Evolutionary conservation across 116 monocot species (phyloP), one percentile per base, ranked within the genome.

Genomic region (Iris pallida): DNA sequence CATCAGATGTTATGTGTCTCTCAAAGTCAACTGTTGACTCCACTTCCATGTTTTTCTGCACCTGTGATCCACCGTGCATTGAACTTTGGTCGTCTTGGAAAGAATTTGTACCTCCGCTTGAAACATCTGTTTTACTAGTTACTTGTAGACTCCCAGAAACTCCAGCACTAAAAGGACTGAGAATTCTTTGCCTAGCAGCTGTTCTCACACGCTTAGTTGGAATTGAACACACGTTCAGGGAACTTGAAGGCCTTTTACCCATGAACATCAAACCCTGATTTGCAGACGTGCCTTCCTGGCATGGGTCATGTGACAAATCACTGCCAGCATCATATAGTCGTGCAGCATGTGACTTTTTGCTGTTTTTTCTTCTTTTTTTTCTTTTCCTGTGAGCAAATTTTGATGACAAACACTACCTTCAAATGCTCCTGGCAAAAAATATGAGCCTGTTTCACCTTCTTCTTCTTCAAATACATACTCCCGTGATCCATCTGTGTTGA

Each of bases 21-120:
- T 81, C 90, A 79, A 82, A 94, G 67, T 87, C 90, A 20, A 77
- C 83, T 49, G 81, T 79, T 12, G 92, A 92, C 61, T 89, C 96
- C 75, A 89, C 73, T 61, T 93, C 90, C 45, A 85, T 60, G 69
- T 82, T 88, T 71, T 72, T 90, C 80, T 58, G 79, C 51, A 61
- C 40, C 58, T 78, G 79, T 45, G 79, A 85, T 66, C 76, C 83
- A 65, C 80, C 73, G 20, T 87, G 84, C 60, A 90, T 49, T 19
- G 98, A 90, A 65, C 84, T 78, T 67, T 85, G 87, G 63, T 98
- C 98, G 73, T 92, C 88, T 68, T 90, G 93, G 42, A 81, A 84
- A 49, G 93, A 93, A 73, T 60, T 82, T 51, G 90, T 98, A 55
- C 93, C 98, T 42, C 85, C 90, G 81, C 98, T 98, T 43, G 98